Evolutionary conservation across 2,329 filamentous ascomycete genomes (phyloP).

Genomic region (Ambrosiella cleistominuta): DNA sequence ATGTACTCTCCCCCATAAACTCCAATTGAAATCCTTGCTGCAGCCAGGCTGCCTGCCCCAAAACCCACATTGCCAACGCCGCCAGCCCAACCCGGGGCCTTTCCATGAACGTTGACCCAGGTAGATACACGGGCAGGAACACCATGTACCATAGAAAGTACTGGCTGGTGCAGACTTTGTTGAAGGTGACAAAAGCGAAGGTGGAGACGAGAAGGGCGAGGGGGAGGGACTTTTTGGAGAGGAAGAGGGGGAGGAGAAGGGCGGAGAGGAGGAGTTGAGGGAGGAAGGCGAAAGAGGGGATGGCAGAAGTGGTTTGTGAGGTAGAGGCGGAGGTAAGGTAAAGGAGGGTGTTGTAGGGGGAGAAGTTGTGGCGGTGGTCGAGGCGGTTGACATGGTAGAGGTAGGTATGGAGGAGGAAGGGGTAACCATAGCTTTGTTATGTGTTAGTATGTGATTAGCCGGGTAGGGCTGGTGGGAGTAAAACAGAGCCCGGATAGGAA

Average conservation of each 20-base stretch:
- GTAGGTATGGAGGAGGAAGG: conserved; percentile 80
- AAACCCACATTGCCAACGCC: conserved; percentile 56
- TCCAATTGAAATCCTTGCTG: conserved; percentile 61
- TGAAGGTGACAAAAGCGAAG: conserved; percentile 92
- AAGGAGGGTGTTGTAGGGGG: conserved; percentile 80
- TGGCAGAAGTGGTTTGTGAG: conserved; percentile 23
- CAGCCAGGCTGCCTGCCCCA: conserved; percentile 57
- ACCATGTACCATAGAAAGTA: conserved; percentile 98
- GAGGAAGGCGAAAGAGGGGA: conserved; percentile 73
- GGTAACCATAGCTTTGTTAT: conserved; percentile 46
- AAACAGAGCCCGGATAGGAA: background rate
- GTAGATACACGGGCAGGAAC: conserved; percentile 80
- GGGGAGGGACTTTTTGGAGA: conserved; percentile 68
- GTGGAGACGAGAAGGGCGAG: conserved; percentile 85
- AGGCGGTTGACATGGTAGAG: conserved; percentile 83
- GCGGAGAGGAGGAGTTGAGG: conserved; percentile 73
- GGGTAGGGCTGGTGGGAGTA: background rate
- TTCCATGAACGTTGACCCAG: conserved; percentile 53
- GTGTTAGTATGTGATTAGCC: conserved; percentile 9
- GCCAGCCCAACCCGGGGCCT: conserved; percentile 42
- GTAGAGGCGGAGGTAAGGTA: conserved; percentile 61
- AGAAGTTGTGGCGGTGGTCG: conserved; percentile 97
- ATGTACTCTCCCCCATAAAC: conserved; percentile 66
- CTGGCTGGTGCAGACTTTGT: conserved; percentile 98
- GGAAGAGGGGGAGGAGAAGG: conserved; percentile 52